Conservation (phyloP, 2,329 filamentous ascomycete genomes). For the Aspergillus sp. region DNA sequence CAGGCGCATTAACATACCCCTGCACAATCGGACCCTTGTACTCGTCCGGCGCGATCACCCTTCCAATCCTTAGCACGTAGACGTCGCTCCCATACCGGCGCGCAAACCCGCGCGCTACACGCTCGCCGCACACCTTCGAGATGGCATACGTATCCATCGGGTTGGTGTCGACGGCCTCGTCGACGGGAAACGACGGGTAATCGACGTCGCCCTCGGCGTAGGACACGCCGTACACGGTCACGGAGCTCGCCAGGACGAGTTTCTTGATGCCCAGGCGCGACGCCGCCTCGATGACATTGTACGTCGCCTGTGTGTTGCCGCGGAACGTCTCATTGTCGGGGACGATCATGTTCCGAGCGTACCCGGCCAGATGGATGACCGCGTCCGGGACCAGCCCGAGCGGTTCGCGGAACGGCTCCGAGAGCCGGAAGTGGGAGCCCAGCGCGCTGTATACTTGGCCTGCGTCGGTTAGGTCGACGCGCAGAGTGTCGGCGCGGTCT, state of each 20-base stretch:
- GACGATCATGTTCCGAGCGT: constrained; percentile 60
- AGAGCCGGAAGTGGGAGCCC: constrained; percentile 57
- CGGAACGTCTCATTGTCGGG: constrained; percentile 61
- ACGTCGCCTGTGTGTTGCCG: constrained; percentile 56
- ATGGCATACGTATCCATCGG: constrained; percentile 64
- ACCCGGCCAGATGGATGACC: constrained; percentile 62
- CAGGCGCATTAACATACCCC: constrained; percentile 48
- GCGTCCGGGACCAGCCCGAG: constrained; percentile 53
- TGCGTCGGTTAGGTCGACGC: constrained; percentile 54
- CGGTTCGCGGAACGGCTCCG: constrained; percentile 33
- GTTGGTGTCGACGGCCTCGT: constrained; percentile 59
- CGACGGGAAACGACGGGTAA: constrained; percentile 59
- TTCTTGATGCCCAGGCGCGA: constrained; percentile 62
- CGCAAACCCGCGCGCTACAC: constrained; percentile 57
- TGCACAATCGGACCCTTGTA: constrained; percentile 17
- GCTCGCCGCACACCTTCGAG: constrained; percentile 60
- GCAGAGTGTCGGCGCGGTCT: constrained; percentile 53
- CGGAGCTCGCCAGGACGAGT: constrained; percentile 59
- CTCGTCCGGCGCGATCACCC: constrained; percentile 57
- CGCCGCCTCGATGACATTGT: constrained; percentile 64
- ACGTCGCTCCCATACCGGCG: constrained; percentile 57
- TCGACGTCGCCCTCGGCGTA: constrained; percentile 59
- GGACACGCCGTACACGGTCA: constrained; percentile 62
- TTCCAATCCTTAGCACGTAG: constrained; percentile 61
- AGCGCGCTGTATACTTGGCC: constrained; percentile 59